These are phyloP conservation scores for Scheffersomyces segobiensis DNA, from an alignment of 1,139 yeast species.

Conservation along the genomic window DNA sequence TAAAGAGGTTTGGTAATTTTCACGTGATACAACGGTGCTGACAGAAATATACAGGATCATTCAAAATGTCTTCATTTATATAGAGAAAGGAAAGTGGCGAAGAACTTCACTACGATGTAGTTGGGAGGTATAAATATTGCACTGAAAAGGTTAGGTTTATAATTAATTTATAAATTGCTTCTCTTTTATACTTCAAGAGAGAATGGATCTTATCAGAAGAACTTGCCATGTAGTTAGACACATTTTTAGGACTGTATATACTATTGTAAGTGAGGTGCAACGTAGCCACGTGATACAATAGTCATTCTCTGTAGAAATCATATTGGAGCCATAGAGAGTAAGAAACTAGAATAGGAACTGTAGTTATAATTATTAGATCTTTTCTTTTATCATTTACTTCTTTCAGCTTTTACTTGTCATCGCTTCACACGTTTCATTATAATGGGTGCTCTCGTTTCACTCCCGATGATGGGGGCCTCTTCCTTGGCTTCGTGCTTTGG, in stretches of 20 bases:
- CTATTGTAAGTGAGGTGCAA: neutral
- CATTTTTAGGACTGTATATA: too few species aligned
- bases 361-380: too few species aligned
- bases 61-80: too few species aligned
- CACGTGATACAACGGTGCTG: neutral
- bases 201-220: too few species aligned
- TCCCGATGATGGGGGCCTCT: constrained; percentile 67
- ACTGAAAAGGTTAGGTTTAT: too few species aligned
- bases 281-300: neutral
- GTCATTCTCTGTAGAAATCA: neutral
- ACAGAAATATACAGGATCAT: too few species aligned
- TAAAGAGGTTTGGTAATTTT: neutral
- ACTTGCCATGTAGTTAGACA: too few species aligned
- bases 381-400: neutral
- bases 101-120: too few species aligned
- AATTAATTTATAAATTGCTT: too few species aligned
- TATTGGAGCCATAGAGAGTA: neutral
- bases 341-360: neutral
- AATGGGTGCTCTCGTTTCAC: constrained; percentile 86
- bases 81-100: too few species aligned
- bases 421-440: neutral
- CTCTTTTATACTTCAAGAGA: too few species aligned
- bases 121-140: too few species aligned
- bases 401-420: neutral
- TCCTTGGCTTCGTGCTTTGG: constrained; percentile 83